These are phyloP conservation scores for Kregervanrija fluxuum DNA, from an alignment of 805 yeast species.

Conservation along the genomic window DNA sequence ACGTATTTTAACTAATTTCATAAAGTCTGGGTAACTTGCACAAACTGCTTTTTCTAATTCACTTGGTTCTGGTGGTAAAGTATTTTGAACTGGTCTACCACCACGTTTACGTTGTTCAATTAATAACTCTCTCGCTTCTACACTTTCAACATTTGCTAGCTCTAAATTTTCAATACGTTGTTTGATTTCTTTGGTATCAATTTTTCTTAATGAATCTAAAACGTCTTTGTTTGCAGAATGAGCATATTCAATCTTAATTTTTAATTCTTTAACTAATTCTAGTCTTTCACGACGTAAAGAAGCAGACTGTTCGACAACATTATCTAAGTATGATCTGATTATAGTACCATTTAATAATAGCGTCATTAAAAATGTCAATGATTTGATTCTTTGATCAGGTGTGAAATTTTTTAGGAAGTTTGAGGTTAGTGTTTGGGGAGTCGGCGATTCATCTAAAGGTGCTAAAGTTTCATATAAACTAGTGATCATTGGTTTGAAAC, in stretches of 20 bases:
- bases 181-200: constrained; percentile 17
- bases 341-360: constrained; percentile 50
- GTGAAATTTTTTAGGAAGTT: constrained; percentile 52
- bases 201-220: constrained; percentile 24
- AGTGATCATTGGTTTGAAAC: constrained; percentile 41
- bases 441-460: constrained; percentile 44
- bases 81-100: constrained; percentile 22
- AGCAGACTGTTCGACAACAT: constrained; percentile 57
- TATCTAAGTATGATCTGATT: constrained; percentile 60
- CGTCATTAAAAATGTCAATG: constrained; percentile 54
- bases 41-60: constrained; percentile 32
- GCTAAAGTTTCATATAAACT: constrained; percentile 48
- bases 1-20: constrained; percentile 38
- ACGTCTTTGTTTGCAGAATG: constrained; percentile 36
- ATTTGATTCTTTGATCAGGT: constrained; percentile 14
- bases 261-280: constrained; percentile 58
- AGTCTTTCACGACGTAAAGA: constrained; percentile 57
- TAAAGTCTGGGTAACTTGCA: constrained; percentile 35
- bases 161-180: constrained; percentile 19
- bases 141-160: constrained; percentile 9
- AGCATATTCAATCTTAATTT: constrained; percentile 43
- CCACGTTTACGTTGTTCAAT: constrained; percentile 14
- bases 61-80: constrained; percentile 25
- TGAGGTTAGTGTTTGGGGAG: constrained; percentile 39
- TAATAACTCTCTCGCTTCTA: constrained; percentile 13